Base-by-base conservation (phyloP, 1,139 yeast species). In the Ogataea hybrid region DNA sequence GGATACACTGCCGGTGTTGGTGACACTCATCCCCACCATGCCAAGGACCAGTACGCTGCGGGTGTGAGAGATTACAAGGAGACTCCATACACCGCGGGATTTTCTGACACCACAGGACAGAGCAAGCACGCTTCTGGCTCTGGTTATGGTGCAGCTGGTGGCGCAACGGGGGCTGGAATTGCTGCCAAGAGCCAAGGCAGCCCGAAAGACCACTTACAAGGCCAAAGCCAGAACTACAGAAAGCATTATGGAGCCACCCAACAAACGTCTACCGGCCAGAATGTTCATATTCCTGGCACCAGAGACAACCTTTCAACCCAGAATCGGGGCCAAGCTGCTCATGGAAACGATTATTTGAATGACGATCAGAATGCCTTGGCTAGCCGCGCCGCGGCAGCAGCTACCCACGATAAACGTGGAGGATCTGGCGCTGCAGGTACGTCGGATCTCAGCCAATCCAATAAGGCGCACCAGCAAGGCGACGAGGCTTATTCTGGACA, bases 381-480 rank as follows among this genome's bases (percentile, higher is more conserved):
- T 16, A 46, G 33, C 25, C 46, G 40, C 23, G 54, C 56, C 12
- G 54, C 54, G 10, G 21, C 39, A 14, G 42, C 42, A 23, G 49
- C 54, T 2, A 16, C 28, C 12, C 37, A 37, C 23, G 39, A 31
- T n/a, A 39, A 28, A 16, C 25, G 37, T 14, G 33, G 22, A 16
- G 29, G 40, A 6, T n/a, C 23, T 20, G 27, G 30, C 16, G 27
- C 28, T 16, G 31, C 34, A 3, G 28, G 35, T 9, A 11, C 30
- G 10, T n/a, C 30, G 10, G 17, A 10, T 20, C 9, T 20, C 21
- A 2, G 21, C 21, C 9, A 20, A 20, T 20, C 21, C 10, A 12
- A 2, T 11, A 28, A n/a, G 10, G 18, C 9, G 10, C 10, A 12
- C 30, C 30, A 28, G 14, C 11, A 28, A 11, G 35, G 27, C n/a